Evolutionary conservation across 108 stramenopile genomes (phyloP).

Genomic region (Seminavis robusta): DNA sequence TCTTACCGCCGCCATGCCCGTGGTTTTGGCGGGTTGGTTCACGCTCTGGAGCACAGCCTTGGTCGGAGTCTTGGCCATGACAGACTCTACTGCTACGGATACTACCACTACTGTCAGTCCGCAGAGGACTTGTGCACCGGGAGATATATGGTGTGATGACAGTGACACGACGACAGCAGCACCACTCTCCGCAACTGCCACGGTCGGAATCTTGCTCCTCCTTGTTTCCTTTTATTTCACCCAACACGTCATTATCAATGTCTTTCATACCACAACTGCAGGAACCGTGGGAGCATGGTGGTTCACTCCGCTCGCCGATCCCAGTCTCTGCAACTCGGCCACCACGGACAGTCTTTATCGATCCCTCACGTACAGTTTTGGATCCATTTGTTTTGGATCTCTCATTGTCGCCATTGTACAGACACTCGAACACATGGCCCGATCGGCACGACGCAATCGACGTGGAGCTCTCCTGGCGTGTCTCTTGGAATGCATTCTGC

Average conservation of each 20-base stretch:
- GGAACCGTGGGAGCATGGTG: constrained; percentile 90
- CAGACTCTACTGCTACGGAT: too few relatives aligned
- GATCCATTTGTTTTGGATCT: constrained; percentile 76
- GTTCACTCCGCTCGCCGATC: constrained; percentile 63
- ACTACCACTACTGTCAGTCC: too few relatives aligned
- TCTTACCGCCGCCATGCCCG: constrained; percentile 48
- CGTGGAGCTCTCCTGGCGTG: constrained; percentile 42
- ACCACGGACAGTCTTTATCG: constrained; percentile 49
- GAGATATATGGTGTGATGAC: constrained; percentile 50
- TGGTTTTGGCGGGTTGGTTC: constrained; percentile 51
- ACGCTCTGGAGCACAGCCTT: constrained; percentile 54
- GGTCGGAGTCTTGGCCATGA: constrained; percentile 37
- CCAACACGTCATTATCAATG: constrained; percentile 72
- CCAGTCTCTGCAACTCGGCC: constrained; percentile 50
- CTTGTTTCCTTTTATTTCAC: constrained; percentile 76
- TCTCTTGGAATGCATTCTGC: constrained; percentile 63
- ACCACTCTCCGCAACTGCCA: constrained; percentile 10
- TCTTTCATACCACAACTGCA: constrained; percentile 73
- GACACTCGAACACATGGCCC: constrained; percentile 37
- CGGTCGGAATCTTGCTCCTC: constrained; percentile 37
- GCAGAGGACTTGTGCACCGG: too few relatives aligned
- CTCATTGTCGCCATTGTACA: constrained; percentile 67
- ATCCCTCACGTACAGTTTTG: constrained; percentile 60
- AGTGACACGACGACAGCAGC: constrained; percentile 11
- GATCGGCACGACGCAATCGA: constrained; percentile 21